Base-by-base conservation (phyloP, 2,329 filamentous ascomycete genomes). In the Cercospora sp. region DNA sequence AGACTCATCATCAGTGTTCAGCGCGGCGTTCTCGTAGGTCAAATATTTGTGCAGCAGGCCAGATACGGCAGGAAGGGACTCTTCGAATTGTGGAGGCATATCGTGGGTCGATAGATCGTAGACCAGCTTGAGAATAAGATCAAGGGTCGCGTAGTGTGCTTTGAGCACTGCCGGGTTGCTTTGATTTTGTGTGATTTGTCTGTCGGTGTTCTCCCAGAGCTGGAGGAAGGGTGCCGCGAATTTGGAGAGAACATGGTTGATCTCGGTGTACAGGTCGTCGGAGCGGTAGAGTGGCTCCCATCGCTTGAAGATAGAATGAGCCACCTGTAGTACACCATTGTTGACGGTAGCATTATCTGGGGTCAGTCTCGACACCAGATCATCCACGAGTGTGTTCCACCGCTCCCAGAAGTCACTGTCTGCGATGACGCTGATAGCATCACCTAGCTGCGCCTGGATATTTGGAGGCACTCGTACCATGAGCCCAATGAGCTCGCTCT, bases 31-130 rank as follows among this genome's bases (percentile, higher is more conserved):
- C 74, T 93, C 87, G 80, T 97, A 99, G 20, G 88, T 89, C 64
- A 99, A 86, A 79, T 99, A 99, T 80, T 97, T 98, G 82, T 97
- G 91, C 16, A 98, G 85, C 13, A 98, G 85, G 23, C 86, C 84
- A 18, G 92, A 91, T 72, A 99, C 91, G 70, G 88, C 87, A 59
- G 84, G 81, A 20, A 99, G 86, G 77, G 97, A 91, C 72, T 96
- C 91, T 83, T 99, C 95, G 79, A 99, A 97, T 73, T 95, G 90
- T 2, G 94, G 94, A 16, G 95, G 93, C 74, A 99, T 86, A 79
- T 99, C 95, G 79, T 99, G 96, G 78, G 90, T 97, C n/a, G 94
- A 97, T 63, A 99, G 88, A 80, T 99, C 96, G 82, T 95, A 95
- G 78, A 98, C 89, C 60, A 99, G 89, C 83, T 97, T 97, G 74